Evolutionary conservation across 176 grass and related monocot species (phyloP).

Genomic region (Oryza brachyantha): DNA sequence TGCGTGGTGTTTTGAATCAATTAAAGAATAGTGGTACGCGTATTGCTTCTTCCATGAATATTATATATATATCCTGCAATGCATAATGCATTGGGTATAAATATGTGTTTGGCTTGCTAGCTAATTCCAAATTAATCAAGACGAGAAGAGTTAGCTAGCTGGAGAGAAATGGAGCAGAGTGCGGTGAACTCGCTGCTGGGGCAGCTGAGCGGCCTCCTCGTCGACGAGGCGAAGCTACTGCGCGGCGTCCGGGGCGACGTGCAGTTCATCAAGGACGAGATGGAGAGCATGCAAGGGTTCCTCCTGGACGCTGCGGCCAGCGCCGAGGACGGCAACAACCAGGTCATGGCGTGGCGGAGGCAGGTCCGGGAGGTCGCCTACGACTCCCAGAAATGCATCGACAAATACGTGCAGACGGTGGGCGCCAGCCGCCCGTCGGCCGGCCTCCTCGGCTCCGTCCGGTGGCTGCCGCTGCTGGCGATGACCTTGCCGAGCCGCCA

Average conservation of each 20-base stretch:
- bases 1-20: no score
- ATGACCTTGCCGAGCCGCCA: background rate
- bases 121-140: no score
- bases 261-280: background rate
- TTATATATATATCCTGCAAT: no score
- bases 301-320: background rate
- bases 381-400: constrained; percentile 9
- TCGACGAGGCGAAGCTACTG: background rate
- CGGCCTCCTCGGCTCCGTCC: background rate
- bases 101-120: no score
- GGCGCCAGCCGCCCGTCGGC: background rate
- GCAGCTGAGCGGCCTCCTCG: background rate
- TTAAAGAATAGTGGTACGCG: no score
- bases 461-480: background rate
- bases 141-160: no score
- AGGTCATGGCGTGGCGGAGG: background rate
- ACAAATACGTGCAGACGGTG: background rate
- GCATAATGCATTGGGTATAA: no score
- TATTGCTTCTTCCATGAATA: no score
- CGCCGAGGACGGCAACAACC: background rate
- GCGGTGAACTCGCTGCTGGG: constrained; percentile 8
- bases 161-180: background rate
- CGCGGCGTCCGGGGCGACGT: background rate
- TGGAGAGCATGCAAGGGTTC: constrained; percentile 18
- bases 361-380: background rate